phyloP scores from a whole-genome alignment of 306 rosid species.

The Vicia villosa region DNA sequence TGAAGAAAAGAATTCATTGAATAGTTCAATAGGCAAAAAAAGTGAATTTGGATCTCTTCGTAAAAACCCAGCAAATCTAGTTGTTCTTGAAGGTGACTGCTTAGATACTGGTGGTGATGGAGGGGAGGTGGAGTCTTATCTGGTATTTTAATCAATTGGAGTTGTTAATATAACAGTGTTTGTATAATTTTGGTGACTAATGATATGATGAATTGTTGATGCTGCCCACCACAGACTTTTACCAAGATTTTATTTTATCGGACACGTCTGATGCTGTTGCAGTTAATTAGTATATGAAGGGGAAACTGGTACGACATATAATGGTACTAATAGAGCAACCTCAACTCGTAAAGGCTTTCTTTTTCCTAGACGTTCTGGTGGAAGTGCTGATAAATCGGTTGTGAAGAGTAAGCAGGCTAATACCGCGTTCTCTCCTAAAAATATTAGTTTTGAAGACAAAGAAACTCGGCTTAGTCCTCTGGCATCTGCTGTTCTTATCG shows the following conservation, averaged over 20 bases:
- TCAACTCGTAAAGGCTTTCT: constrained; percentile 56
- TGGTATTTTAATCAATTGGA: constrained; percentile 63
- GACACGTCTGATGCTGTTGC: constrained; percentile 76
- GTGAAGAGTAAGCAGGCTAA: constrained; percentile 58
- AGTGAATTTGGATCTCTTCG: constrained; percentile 55
- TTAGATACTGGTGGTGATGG: constrained; percentile 80
- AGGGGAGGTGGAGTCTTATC: constrained; percentile 86
- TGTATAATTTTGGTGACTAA: constrained; percentile 25
- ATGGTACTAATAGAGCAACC: constrained; percentile 54
- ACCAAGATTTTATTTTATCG: constrained; percentile 77
- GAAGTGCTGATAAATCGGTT: constrained; percentile 54
- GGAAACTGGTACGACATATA: constrained; percentile 47
- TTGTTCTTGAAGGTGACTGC: constrained; percentile 97
- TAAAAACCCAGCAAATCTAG: constrained; percentile 91
- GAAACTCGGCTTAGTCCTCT: constrained; percentile 52
- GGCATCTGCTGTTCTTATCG: constrained; percentile 41
- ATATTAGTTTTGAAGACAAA: constrained; percentile 43
- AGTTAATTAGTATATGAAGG: constrained; percentile 66
- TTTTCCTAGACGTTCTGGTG: constrained; percentile 70
- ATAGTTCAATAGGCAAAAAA: constrained; percentile 54
- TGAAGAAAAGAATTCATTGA: constrained; percentile 72
- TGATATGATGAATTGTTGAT: constrained; percentile 42
- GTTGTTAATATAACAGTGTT: constrained; percentile 19
- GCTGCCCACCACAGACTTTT: constrained; percentile 82
- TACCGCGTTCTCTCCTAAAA: constrained; percentile 48